Conservation (phyloP, 352 stramenopile species). For the Blastocystis sp. region DNA sequence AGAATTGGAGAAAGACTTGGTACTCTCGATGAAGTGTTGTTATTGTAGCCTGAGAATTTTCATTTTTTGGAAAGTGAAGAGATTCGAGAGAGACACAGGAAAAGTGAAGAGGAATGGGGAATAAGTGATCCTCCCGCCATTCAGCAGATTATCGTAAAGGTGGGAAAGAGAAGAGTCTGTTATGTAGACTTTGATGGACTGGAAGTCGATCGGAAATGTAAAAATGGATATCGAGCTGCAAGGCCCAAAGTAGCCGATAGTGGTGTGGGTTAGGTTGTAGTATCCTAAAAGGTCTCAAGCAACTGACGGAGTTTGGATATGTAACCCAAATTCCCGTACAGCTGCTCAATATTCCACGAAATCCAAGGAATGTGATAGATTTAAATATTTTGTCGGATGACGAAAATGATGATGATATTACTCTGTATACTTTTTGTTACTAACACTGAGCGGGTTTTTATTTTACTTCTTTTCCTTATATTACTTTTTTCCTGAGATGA, state of each 20-base stretch:
- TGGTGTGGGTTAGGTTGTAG: not conserved
- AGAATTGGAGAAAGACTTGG: not conserved
- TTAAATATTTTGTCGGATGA: conserved; percentile 6
- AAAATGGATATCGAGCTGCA: conserved; percentile 14
- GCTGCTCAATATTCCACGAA: conserved; percentile 15
- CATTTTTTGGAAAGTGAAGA: conserved; percentile 11
- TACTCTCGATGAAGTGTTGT: not conserved
- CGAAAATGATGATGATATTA: not conserved
- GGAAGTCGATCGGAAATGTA: not conserved
- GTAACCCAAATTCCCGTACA: conserved; percentile 13
- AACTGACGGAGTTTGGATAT: conserved; percentile 27
- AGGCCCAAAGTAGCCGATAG: not conserved
- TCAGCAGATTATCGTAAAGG: conserved; percentile 33
- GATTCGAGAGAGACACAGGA: not conserved
- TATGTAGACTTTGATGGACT: not conserved
- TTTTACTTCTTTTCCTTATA: not conserved
- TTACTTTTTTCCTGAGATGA: not conserved
- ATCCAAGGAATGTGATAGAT: not conserved
- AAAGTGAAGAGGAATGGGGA: conserved; percentile 27
- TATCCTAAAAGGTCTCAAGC: conserved; percentile 8
- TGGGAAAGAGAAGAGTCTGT: not conserved
- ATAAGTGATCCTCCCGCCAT: conserved; percentile 1
- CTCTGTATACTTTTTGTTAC: not conserved
- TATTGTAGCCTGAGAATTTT: not conserved
- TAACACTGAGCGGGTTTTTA: not conserved